These are phyloP conservation scores for Geotrichum bryndzae DNA, from an alignment of 1,139 yeast genomes.

Conservation along the genomic window DNA sequence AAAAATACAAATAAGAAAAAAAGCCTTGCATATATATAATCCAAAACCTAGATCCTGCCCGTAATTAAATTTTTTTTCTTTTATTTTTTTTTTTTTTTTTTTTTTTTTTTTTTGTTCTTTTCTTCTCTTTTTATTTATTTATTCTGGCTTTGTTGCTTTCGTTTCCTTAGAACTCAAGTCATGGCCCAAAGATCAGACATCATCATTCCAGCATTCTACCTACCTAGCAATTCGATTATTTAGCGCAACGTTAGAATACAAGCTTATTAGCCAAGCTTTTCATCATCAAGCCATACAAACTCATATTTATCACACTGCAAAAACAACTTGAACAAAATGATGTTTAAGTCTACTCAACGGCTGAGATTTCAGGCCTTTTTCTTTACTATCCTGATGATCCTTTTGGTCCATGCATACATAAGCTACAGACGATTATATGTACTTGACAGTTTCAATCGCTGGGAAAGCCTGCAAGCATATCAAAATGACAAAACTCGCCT, in stretches of 20 bases:
- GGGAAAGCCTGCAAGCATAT: background rate
- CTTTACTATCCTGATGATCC: background rate
- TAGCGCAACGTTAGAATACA: too few relatives aligned
- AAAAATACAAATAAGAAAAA: too few relatives aligned
- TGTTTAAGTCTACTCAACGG: background rate
- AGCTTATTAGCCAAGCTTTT: too few relatives aligned
- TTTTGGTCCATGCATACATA: background rate
- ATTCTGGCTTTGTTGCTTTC: background rate
- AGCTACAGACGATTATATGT: background rate
- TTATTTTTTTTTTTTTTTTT: background rate
- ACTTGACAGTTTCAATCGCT: background rate
- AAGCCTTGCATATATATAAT: background rate
- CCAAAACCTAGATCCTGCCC: too few relatives aligned
- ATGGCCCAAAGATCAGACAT: too few relatives aligned
- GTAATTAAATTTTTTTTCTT: background rate
- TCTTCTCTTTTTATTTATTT: background rate
- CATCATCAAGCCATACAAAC: too few relatives aligned
- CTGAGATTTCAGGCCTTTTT: background rate
- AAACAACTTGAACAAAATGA: background rate
- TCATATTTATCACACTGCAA: too few relatives aligned
- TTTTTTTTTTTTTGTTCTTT: background rate
- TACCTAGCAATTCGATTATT: too few relatives aligned
- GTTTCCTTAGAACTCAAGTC: background rate
- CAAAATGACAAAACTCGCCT: background rate
- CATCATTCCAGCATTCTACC: too few relatives aligned